phyloP scores from a whole-genome alignment of 306 rosid species.

The Benincasa hispida region DNA sequence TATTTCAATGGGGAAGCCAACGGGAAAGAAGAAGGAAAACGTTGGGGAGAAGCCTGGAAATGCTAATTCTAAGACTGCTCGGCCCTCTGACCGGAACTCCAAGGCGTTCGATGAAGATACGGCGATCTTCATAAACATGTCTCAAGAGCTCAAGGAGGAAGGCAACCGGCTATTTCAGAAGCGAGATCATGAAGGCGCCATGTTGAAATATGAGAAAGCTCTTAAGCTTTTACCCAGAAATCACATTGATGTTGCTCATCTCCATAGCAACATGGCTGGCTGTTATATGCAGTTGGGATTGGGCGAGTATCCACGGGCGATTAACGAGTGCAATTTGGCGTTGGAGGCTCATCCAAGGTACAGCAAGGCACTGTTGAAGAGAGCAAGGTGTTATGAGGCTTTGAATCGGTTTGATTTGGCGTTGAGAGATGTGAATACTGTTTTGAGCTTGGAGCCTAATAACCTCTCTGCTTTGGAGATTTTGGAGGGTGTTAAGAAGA shows the following conservation, averaged over 20 bases:
- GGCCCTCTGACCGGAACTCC: constrained; percentile 26
- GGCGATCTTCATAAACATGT: constrained; percentile 77
- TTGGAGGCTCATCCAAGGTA: constrained; percentile 49
- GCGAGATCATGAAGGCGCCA: constrained; percentile 65
- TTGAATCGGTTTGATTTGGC: constrained; percentile 77
- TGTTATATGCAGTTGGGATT: constrained; percentile 80
- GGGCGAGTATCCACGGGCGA: constrained; percentile 80
- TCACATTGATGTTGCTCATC: constrained; percentile 71
- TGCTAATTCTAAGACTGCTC: constrained; percentile 24
- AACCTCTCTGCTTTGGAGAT: constrained; percentile 58
- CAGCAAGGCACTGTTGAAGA: constrained; percentile 52
- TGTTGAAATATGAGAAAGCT: constrained; percentile 74
- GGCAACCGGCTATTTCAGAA: constrained; percentile 57
- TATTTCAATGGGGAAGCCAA: constrained; percentile 65
- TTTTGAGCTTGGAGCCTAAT: constrained; percentile 51
- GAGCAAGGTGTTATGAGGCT: constrained; percentile 65
- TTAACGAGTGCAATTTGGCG: constrained; percentile 63
- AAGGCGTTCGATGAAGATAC: constrained; percentile 71
- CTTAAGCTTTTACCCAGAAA: constrained; percentile 54
- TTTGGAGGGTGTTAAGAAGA: constrained; percentile 38
- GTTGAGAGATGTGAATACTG: constrained; percentile 50
- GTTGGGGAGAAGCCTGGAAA: constrained; percentile 23
- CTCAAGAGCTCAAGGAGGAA: constrained; percentile 69
- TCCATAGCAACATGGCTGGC: constrained; percentile 55
- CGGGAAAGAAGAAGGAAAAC: constrained; percentile 55